These are phyloP conservation scores for Schrenkiella parvula DNA, from an alignment of 345 rosid genomes.

Conservation along the genomic window DNA sequence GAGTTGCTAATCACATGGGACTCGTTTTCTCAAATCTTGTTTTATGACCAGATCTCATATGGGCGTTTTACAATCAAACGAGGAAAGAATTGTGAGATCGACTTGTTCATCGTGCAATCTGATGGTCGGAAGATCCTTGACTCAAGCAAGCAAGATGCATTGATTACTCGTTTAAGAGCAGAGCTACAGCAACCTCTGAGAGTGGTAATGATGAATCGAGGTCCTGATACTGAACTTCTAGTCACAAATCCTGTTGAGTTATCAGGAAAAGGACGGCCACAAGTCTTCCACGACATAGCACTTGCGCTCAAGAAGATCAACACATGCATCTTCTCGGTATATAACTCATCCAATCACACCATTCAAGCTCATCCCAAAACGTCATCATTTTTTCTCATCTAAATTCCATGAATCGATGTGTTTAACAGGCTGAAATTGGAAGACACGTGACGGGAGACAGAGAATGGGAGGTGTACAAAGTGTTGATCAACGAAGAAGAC, in stretches of 20 bases:
- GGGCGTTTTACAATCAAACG: constrained; percentile 70
- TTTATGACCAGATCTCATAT: constrained; percentile 62
- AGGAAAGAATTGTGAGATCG: constrained; percentile 68
- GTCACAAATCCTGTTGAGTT: constrained; percentile 93
- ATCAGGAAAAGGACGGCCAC: constrained; percentile 94
- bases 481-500: constrained; percentile 76
- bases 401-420: not conserved
- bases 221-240: constrained; percentile 87
- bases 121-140: constrained; percentile 90
- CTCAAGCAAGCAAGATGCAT: constrained; percentile 65
- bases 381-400: not conserved
- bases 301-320: constrained; percentile 74
- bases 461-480: constrained; percentile 92
- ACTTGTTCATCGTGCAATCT: constrained; percentile 77
- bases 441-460: constrained; percentile 68
- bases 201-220: constrained; percentile 70
- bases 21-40: not conserved
- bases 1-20: not conserved
- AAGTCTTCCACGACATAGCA: constrained; percentile 83
- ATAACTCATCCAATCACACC: constrained; percentile 6
- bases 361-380: not conserved
- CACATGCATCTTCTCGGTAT: constrained; percentile 83
- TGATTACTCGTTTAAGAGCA: constrained; percentile 58
- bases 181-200: constrained; percentile 78
- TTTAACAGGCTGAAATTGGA: constrained; percentile 71